phyloP scores from a whole-genome alignment of 306 rosid genomes.

The Cicer cuneatum region DNA sequence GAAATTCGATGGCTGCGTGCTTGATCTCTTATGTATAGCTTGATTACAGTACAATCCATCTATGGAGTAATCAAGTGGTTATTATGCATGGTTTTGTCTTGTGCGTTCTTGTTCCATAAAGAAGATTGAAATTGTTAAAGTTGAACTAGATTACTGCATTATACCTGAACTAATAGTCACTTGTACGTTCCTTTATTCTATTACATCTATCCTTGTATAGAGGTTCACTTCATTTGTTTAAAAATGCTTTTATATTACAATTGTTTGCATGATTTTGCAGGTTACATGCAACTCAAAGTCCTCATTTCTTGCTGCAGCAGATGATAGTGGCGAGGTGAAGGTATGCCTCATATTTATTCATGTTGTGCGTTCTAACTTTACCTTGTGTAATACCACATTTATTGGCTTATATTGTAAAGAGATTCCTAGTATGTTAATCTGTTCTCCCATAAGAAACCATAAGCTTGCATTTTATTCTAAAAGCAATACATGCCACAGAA shows the following conservation, averaged over 20 bases:
- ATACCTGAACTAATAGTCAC: conserved; percentile 19
- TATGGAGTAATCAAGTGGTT: not conserved
- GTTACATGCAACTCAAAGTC: conserved; percentile 75
- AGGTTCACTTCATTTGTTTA: conserved; percentile 28
- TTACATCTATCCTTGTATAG: conserved; percentile 16
- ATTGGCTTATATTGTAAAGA: conserved; percentile 24
- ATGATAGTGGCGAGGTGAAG: conserved; percentile 92
- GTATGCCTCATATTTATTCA: conserved; percentile 51
- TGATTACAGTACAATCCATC: conserved; percentile 1
- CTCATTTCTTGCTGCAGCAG: conserved; percentile 94
- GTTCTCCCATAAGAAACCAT: conserved; percentile 25
- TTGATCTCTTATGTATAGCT: conserved; percentile 8
- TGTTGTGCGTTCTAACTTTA: conserved; percentile 11
- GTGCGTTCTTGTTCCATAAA: conserved; percentile 12
- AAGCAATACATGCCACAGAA: conserved; percentile 25
- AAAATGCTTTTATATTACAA: conserved; percentile 13
- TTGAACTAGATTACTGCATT: conserved; percentile 31
- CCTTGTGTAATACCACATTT: conserved; percentile 15
- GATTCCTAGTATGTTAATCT: conserved; percentile 13
- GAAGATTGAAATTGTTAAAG: conserved; percentile 28
- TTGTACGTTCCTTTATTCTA: conserved; percentile 21
- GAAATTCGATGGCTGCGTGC: not conserved
- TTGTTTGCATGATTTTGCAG: conserved; percentile 53
- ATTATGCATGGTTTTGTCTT: conserved; percentile 2
- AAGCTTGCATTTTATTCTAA: conserved; percentile 38